Evolutionary conservation across 139 green algal genomes (phyloP).

Genomic region (Gonium pectorale): DNA sequence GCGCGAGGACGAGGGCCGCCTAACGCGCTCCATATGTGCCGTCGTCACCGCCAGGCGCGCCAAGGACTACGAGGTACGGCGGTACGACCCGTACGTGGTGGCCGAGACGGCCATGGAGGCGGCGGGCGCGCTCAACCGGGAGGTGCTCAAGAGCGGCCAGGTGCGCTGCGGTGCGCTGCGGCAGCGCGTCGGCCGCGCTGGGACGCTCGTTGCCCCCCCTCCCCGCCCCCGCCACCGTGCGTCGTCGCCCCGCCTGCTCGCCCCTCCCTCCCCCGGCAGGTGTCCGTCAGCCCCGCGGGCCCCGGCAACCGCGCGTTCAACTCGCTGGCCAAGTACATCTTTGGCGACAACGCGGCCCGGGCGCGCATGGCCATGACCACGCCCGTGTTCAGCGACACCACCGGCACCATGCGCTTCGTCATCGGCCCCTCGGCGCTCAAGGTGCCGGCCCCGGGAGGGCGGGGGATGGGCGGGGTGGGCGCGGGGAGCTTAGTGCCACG

Average conservation of each 20-base stretch:
- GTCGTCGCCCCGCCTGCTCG: too few species aligned
- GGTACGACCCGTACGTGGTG: slow-evolving; percentile 80
- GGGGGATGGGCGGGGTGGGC: background rate
- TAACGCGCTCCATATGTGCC: too few species aligned
- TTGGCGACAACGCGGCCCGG: slow-evolving; percentile 79
- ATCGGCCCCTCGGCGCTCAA: slow-evolving; percentile 45
- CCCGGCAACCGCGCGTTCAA: slow-evolving; percentile 45
- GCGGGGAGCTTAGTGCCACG: background rate
- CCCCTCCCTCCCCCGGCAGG: too few species aligned
- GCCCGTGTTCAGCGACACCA: slow-evolving; percentile 61
- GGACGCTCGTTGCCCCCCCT: too few species aligned
- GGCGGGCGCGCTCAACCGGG: slow-evolving; percentile 13
- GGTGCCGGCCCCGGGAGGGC: too few species aligned
- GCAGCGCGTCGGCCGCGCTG: too few species aligned
- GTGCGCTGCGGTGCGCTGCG: too few species aligned
- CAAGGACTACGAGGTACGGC: slow-evolving; percentile 79
- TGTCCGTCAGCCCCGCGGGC: slow-evolving; percentile 37
- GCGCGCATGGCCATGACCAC: slow-evolving; percentile 71
- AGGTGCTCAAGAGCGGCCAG: slow-evolving; percentile 3
- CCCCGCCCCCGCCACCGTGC: too few species aligned
- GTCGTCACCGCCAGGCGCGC: slow-evolving; percentile 46
- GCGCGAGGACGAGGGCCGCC: too few species aligned
- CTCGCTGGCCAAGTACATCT: slow-evolving; percentile 85
- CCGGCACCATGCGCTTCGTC: slow-evolving; percentile 69
- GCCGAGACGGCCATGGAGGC: slow-evolving; percentile 71